Evolutionary conservation across 768 basidiomycete genomes (phyloP).

Genomic region (Rhodotorula paludigena): DNA sequence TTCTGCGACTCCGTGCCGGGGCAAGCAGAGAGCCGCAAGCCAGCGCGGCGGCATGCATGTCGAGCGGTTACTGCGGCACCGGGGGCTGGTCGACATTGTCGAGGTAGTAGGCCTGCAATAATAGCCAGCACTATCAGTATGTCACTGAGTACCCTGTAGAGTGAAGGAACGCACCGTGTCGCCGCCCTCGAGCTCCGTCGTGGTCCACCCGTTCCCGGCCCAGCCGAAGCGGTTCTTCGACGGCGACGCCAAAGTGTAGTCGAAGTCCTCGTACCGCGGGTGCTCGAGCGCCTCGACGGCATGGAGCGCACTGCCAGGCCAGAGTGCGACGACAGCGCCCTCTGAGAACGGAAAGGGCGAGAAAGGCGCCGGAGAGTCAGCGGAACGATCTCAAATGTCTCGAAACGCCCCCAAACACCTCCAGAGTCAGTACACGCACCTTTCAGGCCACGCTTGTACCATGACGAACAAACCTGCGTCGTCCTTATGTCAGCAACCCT

Average conservation of each 20-base stretch:
- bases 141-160: too few species aligned
- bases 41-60: too few species aligned
- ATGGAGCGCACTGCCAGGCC: constrained; percentile 55
- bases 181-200: constrained; percentile 52
- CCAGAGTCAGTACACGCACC: too few species aligned
- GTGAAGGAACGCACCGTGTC: constrained; percentile 18
- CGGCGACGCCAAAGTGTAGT: background rate
- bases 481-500: too few species aligned
- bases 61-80: background rate
- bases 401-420: background rate
- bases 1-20: too few species aligned
- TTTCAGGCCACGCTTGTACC: constrained; percentile 62
- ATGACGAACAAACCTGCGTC: too few species aligned
- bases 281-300: constrained; percentile 53
- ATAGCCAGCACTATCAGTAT: too few species aligned
- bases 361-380: background rate
- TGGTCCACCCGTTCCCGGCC: constrained; percentile 61
- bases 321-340: constrained; percentile 58
- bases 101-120: constrained; percentile 12
- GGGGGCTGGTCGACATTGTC: constrained; percentile 17
- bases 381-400: too few species aligned
- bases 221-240: constrained; percentile 55
- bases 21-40: too few species aligned
- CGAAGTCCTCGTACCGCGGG: constrained; percentile 64
- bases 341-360: constrained; percentile 46